phyloP scores from a whole-genome alignment of 148 eudicot genomes.

The Camellia japonica region DNA sequence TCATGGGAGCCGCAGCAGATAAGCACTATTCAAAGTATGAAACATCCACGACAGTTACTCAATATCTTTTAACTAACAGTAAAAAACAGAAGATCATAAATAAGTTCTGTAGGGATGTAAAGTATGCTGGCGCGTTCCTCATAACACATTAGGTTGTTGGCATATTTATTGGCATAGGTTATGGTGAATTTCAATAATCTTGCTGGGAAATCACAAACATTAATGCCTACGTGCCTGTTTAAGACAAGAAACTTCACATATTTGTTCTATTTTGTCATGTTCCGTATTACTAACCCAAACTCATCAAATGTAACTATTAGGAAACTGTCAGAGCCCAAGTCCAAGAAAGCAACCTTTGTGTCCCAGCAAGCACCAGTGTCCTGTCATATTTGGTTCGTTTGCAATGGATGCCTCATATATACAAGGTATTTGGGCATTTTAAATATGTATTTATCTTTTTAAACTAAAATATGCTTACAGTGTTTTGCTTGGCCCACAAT shows the following conservation, averaged over 20 bases:
- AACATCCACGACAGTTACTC: background rate
- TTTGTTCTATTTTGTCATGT: background rate
- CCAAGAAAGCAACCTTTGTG: slow-evolving; percentile 66
- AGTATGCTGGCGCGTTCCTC: background rate
- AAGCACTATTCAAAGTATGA: slow-evolving; percentile 61
- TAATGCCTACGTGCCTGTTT: background rate
- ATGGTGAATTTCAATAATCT: background rate
- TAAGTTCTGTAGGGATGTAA: background rate
- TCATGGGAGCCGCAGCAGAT: slow-evolving; percentile 91
- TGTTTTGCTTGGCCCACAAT: background rate
- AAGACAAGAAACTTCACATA: background rate
- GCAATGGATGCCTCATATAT: slow-evolving; percentile 56
- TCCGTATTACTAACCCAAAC: slow-evolving; percentile 6
- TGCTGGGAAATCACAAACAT: background rate
- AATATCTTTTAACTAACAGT: background rate
- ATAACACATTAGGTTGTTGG: background rate
- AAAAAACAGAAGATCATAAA: background rate
- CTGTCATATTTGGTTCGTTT: slow-evolving; percentile 74
- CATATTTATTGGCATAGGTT: background rate
- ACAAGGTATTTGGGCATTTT: slow-evolving; percentile 42
- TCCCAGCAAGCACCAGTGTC: slow-evolving; percentile 56
- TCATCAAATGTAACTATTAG: slow-evolving; percentile 45
- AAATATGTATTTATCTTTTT: background rate
- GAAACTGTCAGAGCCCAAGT: slow-evolving; percentile 51
- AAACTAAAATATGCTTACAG: background rate